phyloP scores from a whole-genome alignment of 768 basidiomycete genomes.

The Phaeotremella skinneri region DNA sequence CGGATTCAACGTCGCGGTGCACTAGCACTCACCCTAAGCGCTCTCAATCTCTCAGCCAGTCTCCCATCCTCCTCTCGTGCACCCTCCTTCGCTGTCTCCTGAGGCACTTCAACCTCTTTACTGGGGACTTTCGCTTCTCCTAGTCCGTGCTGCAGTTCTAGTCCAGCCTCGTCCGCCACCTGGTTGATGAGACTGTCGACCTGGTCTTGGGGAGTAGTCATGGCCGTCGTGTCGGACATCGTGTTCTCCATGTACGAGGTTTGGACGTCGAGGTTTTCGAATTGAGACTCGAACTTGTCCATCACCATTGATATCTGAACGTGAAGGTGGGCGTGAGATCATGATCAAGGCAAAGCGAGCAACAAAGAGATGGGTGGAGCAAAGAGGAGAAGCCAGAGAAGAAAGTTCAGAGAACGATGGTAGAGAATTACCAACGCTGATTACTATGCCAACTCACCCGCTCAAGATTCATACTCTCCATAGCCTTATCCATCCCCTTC shows the following conservation, averaged over 20 bases:
- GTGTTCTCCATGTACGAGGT: conserved; percentile 97
- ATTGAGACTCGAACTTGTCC: conserved; percentile 98
- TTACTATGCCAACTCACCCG: conserved; percentile 60
- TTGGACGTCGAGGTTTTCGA: conserved; percentile 95
- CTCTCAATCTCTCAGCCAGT: conserved; percentile 81
- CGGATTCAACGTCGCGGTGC: background rate
- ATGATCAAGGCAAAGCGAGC: conserved; percentile 1
- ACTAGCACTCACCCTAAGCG: conserved; percentile 58
- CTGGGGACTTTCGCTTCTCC: conserved; percentile 61
- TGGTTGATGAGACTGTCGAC: conserved; percentile 87
- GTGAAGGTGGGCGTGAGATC: conserved; percentile 3
- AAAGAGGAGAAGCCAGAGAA: background rate
- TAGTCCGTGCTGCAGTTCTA: conserved; percentile 89
- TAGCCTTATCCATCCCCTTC: conserved; percentile 96
- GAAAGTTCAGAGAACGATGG: background rate
- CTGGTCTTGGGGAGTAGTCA: conserved; percentile 94
- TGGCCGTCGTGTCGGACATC: conserved; percentile 87
- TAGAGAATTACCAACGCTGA: background rate
- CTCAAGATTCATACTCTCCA: conserved; percentile 99
- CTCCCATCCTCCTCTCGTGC: conserved; percentile 50
- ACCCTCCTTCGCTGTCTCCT: conserved; percentile 66
- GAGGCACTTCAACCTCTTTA: conserved; percentile 53
- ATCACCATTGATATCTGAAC: conserved; percentile 90
- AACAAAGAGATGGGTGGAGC: background rate
- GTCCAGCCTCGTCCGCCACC: conserved; percentile 94